Conservation (phyloP, 306 rosid species). For the Senna siamea region DNA sequence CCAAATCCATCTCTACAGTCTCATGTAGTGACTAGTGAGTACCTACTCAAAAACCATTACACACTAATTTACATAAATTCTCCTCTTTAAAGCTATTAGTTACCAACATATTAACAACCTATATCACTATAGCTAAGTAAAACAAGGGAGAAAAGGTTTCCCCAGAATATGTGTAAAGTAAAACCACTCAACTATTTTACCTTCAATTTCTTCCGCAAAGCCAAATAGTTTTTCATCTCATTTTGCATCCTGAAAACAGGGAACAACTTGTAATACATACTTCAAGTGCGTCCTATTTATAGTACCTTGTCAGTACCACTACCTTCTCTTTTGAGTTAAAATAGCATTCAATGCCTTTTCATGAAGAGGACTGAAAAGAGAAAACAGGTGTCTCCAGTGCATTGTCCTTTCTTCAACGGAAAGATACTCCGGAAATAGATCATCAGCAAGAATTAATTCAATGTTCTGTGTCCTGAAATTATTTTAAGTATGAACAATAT, state of each 20-base stretch:
- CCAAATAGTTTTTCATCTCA: slow-evolving; percentile 75
- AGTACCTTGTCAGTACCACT: slow-evolving; percentile 33
- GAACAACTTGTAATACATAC: slow-evolving; percentile 37
- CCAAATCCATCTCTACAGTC: slow-evolving; percentile 22
- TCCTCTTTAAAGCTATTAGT: background rate
- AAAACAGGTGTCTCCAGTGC: slow-evolving; percentile 90
- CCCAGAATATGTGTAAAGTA: slow-evolving; percentile 28
- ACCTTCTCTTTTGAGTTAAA: slow-evolving; percentile 88
- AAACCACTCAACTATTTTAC: slow-evolving; percentile 49
- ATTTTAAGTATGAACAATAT: slow-evolving; percentile 21
- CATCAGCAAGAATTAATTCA: slow-evolving; percentile 78
- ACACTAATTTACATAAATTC: background rate
- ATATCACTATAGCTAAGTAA: slow-evolving; percentile 6
- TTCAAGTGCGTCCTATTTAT: slow-evolving; percentile 19
- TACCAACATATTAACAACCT: slow-evolving; percentile 22
- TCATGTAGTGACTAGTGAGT: slow-evolving; percentile 4
- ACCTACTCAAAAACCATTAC: slow-evolving; percentile 13
- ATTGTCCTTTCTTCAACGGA: slow-evolving; percentile 70
- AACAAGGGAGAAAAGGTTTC: background rate
- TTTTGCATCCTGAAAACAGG: slow-evolving; percentile 72
- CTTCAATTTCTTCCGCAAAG: slow-evolving; percentile 63
- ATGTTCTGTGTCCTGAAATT: slow-evolving; percentile 71
- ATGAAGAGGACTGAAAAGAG: slow-evolving; percentile 71
- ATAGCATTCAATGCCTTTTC: slow-evolving; percentile 63
- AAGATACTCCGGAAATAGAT: slow-evolving; percentile 69